Percentiles rank a stretch among this genome's conserved stretches.
phyloP scores from a whole-genome alignment of 2,329 filamentous ascomycete species.

The Epichloe scottii region DNA sequence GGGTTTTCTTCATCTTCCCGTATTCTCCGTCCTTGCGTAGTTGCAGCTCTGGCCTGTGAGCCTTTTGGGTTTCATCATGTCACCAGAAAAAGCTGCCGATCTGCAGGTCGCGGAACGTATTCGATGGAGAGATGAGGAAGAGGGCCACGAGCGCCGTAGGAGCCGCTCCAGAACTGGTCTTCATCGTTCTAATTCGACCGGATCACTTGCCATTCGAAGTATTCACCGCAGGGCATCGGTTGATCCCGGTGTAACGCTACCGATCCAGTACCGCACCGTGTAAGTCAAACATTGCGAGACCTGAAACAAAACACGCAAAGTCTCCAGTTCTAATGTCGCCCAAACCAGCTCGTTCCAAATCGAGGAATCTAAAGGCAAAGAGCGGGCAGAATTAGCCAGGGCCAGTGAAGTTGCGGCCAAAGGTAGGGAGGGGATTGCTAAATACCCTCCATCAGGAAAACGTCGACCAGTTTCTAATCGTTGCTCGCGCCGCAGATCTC shows the following conservation, averaged over 20 bases:
- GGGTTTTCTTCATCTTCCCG: background rate
- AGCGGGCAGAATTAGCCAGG: constrained; percentile 23
- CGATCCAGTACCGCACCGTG: constrained; percentile 43
- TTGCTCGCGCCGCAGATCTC: constrained; percentile 31
- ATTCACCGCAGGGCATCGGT: constrained; percentile 18
- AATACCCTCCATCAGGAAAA: too few relatives aligned
- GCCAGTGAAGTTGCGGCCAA: constrained; percentile 32
- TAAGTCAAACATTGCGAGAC: constrained; percentile 19
- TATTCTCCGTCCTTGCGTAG: background rate
- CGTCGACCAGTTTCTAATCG: background rate
- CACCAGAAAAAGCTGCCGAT: constrained; percentile 7
- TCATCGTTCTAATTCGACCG: constrained; percentile 16
- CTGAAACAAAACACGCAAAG: background rate
- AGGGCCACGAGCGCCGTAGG: constrained; percentile 11
- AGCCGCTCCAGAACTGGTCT: constrained; percentile 9
- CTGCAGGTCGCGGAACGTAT: constrained; percentile 15
- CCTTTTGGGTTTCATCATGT: constrained; percentile 2
- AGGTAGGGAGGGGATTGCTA: constrained; percentile 18
- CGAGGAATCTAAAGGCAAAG: constrained; percentile 37
- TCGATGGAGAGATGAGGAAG: constrained; percentile 26
- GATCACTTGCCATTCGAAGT: constrained; percentile 30
- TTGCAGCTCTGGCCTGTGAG: background rate
- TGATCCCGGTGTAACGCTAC: constrained; percentile 22
- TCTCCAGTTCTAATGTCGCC: background rate
- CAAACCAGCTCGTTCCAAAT: constrained; percentile 37